Base-by-base conservation (phyloP, 441 rosid species). In the Metrosideros polymorpha region DNA sequence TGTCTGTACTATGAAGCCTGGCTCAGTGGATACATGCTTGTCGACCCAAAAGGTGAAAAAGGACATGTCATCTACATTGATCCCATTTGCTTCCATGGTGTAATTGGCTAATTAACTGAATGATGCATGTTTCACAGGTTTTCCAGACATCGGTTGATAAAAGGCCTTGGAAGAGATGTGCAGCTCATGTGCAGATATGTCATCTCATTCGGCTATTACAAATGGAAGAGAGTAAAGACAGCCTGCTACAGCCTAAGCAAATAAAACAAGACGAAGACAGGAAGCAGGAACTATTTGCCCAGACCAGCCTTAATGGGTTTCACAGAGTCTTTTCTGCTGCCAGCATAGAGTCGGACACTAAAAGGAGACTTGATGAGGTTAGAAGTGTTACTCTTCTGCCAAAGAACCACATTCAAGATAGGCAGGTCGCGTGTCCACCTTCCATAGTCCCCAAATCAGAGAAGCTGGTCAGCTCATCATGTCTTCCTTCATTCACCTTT, bases 171-270 rank as follows among this genome's bases (percentile, higher is more conserved):
- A 96, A 92, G 90, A 93, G 89, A 86, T 93, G 97, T 79, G 89
- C 93, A 8, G 84, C 92, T 90, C 99, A 97, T 91, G 91, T 94
- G 82, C 91, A 91, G 89, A 94, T 97, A 87, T 91, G 94, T 85
- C 91, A 18, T 75, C 94, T 97, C 89, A 97, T 93, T 86, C 90
- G 76, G 85, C 87, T 50, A 87, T 88, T 94, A 66, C 91, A 94
- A 83, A 89, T 47, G 30, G 85, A 88, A 45, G 91, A 89, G 43
- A 88, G 85, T 87, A 91, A 90, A 86, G 93, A 91, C 53, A 89
- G 85, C 87, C 50, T 53, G 82, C 66, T 76, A 43, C 89, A 89
- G 71, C 85, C 77, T 84, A 61, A 87, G 84, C 87, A 91, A 59
- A 84, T 88, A 86, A 90, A 85, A 88, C 88, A 90, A 45, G 86